Evolutionary conservation across 2,329 filamentous ascomycete species (phyloP), one percentile per base, ranked within the genome.

Genomic region (Pseudogymnoascus sp.): DNA sequence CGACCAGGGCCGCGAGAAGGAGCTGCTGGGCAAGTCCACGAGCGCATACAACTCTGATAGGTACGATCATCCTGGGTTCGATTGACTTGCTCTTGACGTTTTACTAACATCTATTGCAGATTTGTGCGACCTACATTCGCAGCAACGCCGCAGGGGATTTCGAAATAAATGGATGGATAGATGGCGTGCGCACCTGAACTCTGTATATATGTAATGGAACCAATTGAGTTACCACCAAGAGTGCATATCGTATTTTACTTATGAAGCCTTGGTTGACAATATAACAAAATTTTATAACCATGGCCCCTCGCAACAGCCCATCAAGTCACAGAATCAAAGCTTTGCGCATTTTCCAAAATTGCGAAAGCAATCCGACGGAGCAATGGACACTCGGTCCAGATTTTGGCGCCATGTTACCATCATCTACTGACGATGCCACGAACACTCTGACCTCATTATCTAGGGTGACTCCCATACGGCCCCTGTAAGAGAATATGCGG

Each of bases 1-100:
- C 62, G 90, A 96, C 76, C 86, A 91, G 82, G 87, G 86, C 67
- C 84, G 94, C 67, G 94, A 97, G 84, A 91, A 92, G 83, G 88
- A 92, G 77, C 78, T 99, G 67, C 73, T 97, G 69, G 94, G 94
- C 62, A 86, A 87, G 66, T 89, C 93, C 75, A 85, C 84, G 60
- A 90, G 88, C 78, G 82, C 95, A 58, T 99, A 97, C 79, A 84
- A 97, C 79, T 86, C 84, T 67, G 92, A 96, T 73, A 83, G 90
- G 90, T 97, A 79, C 67, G 88, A 35, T 63, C 25, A 9, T 25
- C 18, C 35, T 47, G 60, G 57, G 12, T 59, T 60, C 38, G 14
- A 20, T 61, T 28, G 16, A 30, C 47, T 62, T 59, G 54, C 39
- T 62, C 41, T 64, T 66, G 38, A 65, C 38, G 30, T 30, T 57